phyloP scores from a whole-genome alignment of 2,329 filamentous ascomycete species.

The Grosmannia clavigera region DNA sequence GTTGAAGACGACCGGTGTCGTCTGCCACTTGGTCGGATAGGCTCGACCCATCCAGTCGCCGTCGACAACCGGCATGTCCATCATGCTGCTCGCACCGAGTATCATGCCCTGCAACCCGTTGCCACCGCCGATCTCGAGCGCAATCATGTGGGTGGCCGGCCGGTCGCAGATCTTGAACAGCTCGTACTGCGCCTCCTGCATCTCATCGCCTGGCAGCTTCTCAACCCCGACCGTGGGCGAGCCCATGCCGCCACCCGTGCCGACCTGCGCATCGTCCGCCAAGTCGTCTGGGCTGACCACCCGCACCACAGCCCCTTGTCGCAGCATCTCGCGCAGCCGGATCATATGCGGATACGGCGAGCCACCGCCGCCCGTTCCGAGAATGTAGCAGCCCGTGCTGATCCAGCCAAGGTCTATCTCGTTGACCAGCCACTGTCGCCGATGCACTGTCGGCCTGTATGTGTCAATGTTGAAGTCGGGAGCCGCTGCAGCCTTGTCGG shows the following conservation, averaged over 20 bases:
- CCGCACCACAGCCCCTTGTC: conserved; percentile 34
- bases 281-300: conserved; percentile 40
- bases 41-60: conserved; percentile 46
- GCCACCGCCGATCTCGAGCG: conserved; percentile 53
- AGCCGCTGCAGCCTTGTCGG: not conserved
- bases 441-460: conserved; percentile 36
- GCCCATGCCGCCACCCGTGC: conserved; percentile 44
- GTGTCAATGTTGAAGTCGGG: conserved; percentile 17
- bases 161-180: conserved; percentile 37
- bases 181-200: conserved; percentile 36
- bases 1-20: conserved; percentile 25
- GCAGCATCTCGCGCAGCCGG: conserved; percentile 36
- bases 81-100: conserved; percentile 38
- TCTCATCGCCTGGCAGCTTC: conserved; percentile 45
- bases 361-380: conserved; percentile 49
- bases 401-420: conserved; percentile 47
- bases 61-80: conserved; percentile 38
- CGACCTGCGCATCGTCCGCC: conserved; percentile 36
- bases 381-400: conserved; percentile 45
- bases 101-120: conserved; percentile 50
- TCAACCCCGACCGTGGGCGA: conserved; percentile 49
- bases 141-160: conserved; percentile 36
- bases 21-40: conserved; percentile 43
- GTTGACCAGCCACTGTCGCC: conserved; percentile 43
- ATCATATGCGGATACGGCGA: conserved; percentile 40